phyloP scores from a whole-genome alignment of 2,329 filamentous ascomycete species.

The Dothistroma septosporum region DNA sequence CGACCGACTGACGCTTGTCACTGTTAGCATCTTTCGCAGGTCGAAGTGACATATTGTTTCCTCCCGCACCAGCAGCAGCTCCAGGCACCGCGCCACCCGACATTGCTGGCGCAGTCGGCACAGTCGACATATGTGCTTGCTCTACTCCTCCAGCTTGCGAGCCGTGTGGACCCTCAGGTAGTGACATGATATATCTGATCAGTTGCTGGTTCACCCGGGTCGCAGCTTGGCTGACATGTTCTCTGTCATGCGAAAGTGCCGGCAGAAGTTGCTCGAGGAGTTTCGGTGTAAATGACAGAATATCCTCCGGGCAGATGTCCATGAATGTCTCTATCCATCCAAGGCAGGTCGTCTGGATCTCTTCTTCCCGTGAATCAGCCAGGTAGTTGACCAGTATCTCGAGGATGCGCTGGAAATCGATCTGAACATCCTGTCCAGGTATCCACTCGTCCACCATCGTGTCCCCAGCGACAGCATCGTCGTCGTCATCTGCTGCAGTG shows the following conservation, averaged over 20 bases:
- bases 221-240: conserved; percentile 82
- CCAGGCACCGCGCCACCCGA: conserved; percentile 1
- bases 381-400: conserved; percentile 88
- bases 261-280: conserved; percentile 88
- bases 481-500: conserved; percentile 49
- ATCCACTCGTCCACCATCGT: conserved; percentile 85
- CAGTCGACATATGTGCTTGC: not conserved
- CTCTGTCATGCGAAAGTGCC: conserved; percentile 86
- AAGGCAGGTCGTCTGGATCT: conserved; percentile 83
- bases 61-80: conserved; percentile 3
- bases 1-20: conserved; percentile 23
- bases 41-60: conserved; percentile 2
- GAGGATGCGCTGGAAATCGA: conserved; percentile 86
- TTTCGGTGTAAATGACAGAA: conserved; percentile 88
- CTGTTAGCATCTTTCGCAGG: conserved; percentile 8
- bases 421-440: conserved; percentile 91
- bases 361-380: conserved; percentile 79
- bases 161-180: conserved; percentile 60
- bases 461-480: conserved; percentile 30
- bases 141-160: conserved; percentile 28
- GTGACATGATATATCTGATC: conserved; percentile 89
- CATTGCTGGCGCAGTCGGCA: not conserved
- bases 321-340: conserved; percentile 96
- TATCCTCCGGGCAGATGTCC: conserved; percentile 95
- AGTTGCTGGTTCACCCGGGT: conserved; percentile 84